Base-by-base conservation (phyloP, 1,284 basidiomycete species). In the Schizophyllum amplum region DNA sequence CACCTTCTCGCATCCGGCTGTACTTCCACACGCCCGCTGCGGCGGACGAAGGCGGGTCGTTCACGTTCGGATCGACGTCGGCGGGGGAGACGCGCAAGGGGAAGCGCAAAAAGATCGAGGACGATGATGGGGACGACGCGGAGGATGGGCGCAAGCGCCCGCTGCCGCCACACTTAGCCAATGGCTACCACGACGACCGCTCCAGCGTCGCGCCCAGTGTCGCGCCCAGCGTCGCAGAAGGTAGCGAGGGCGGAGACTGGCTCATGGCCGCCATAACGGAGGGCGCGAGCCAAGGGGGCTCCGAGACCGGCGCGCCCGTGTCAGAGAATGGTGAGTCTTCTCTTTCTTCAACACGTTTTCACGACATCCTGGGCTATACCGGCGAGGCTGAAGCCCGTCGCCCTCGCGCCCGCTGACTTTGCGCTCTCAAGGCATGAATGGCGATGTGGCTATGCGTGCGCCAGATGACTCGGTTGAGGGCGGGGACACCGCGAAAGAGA, bases 21-120 rank as follows among this genome's bases (percentile, higher is more conserved):
- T 92, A 92, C 75, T 92, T 92, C 76, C 89, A 91, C 72, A 90
- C 88, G 24, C 89, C 88, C 59, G 86, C 87, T 58, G 82, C 86
- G 63, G 77, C 83, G 65, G 88, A 90, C 74, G 79, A 84, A 67
- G 70, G 69, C 62, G 66, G 71, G 53, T 70, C 71, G 65, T 77
- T 76, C 65, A 65, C 72, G 51, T 71, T 77, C 68, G 72, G 72
- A 58, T 70, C 75, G 60, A 69, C 74, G 53, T 77, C 80, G 61
- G 81, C 11, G 42, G 11, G 11, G 42, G 48, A 83, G 69, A 76
- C 79, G 48, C 79, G 87, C 65, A 90, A 89, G 67, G 89, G 88
- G 60, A 90, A 90, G 70, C 80, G 87, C 66, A 90, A 89, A 74
- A 89, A 90, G 75, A 72, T 87, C 69, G 87, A 89, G 68, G 88